Percentiles rank a stretch among this genome's conserved stretches.
Conservation (phyloP, 306 rosid species). For the Mucuna pruriens region DNA sequence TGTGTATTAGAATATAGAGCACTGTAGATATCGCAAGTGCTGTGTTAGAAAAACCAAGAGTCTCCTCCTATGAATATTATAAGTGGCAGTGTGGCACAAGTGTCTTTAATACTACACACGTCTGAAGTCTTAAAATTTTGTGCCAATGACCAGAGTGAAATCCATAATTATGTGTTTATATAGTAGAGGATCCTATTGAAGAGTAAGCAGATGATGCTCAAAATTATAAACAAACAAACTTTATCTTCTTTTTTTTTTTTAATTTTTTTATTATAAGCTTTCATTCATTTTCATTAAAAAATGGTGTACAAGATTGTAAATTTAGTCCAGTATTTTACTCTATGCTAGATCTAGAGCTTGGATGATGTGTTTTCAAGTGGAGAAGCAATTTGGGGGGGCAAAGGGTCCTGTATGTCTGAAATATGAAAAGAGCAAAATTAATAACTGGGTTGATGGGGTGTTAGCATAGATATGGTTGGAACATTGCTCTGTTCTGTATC, state of each 20-base stretch:
- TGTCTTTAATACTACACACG: background rate
- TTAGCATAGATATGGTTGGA: no score
- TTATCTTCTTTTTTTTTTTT: background rate
- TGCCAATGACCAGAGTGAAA: background rate
- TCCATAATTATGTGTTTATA: conserved; percentile 6
- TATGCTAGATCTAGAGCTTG: no score
- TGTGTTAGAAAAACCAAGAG: background rate
- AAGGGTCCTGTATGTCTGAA: no score
- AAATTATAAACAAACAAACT: background rate
- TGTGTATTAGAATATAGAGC: background rate
- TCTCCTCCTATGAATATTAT: conserved; percentile 13
- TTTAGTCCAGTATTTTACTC: background rate
- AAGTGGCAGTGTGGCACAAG: background rate
- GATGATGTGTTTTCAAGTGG: no score
- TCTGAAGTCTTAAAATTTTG: conserved; percentile 18
- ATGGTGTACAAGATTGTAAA: background rate
- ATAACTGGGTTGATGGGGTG: no score
- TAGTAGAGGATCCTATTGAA: no score
- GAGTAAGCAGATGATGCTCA: background rate
- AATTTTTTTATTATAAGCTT: background rate
- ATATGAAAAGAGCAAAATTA: no score
- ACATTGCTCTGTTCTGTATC: no score
- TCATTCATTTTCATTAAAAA: background rate
- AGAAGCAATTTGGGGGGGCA: no score
- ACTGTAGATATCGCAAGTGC: no score